Percentiles rank a stretch among this genome's conserved stretches.
phyloP scores from a whole-genome alignment of 2,329 filamentous ascomycete species.

The Claviceps purpurea region DNA sequence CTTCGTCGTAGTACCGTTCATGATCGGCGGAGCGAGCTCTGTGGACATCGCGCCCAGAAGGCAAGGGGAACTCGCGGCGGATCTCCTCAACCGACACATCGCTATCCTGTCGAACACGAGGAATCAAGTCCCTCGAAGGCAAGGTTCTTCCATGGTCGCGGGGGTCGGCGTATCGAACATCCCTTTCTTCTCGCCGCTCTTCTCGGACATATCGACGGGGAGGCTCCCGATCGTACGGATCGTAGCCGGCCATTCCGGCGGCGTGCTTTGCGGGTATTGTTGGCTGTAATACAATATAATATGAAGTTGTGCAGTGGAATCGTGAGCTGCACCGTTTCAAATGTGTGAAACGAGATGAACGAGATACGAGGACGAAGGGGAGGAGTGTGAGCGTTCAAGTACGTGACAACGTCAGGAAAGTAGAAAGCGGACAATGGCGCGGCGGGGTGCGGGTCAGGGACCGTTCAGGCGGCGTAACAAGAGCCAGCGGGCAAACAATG shows the following conservation, averaged over 20 bases:
- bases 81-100: constrained; percentile 69
- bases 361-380: background rate
- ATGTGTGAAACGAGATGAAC: background rate
- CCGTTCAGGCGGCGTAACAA: background rate
- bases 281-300: background rate
- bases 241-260: constrained; percentile 32
- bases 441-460: background rate
- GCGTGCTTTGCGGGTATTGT: background rate
- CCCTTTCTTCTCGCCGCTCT: constrained; percentile 36
- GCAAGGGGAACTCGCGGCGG: constrained; percentile 70
- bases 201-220: constrained; percentile 40
- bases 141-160: constrained; percentile 35
- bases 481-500: background rate
- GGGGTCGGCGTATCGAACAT: constrained; percentile 39
- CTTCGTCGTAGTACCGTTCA: constrained; percentile 39
- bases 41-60: constrained; percentile 37
- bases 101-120: constrained; percentile 55
- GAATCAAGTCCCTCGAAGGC: constrained; percentile 39
- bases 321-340: background rate
- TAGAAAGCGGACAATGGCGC: background rate
- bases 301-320: background rate
- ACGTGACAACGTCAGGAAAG: background rate
- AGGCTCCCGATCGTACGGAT: constrained; percentile 39
- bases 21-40: constrained; percentile 53
- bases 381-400: background rate